Evolutionary conservation across 352 stramenopile species (phyloP).

Genomic region (Phytophthora cryptogea): DNA sequence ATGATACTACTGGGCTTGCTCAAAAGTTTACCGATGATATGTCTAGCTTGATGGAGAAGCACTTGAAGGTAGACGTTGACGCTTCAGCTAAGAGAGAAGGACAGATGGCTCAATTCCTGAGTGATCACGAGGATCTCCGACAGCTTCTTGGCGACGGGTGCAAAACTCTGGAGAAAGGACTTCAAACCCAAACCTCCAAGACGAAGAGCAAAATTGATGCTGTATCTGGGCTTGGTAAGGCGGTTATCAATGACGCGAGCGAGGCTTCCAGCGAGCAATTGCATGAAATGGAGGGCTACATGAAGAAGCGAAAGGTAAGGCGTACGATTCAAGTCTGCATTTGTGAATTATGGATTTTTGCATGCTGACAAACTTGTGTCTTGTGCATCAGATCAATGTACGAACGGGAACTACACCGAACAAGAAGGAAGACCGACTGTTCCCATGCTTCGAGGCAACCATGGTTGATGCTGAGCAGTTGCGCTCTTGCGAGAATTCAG

Average conservation of each 20-base stretch:
- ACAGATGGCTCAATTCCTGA: constrained; percentile 35
- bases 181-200: constrained; percentile 34
- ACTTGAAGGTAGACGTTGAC: constrained; percentile 21
- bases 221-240: constrained; percentile 26
- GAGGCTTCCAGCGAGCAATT: constrained; percentile 37
- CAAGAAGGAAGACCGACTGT: constrained; percentile 40
- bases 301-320: constrained; percentile 59
- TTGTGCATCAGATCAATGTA: constrained; percentile 34
- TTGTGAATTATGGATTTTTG: not conserved
- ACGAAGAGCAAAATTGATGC: constrained; percentile 39
- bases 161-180: constrained; percentile 31
- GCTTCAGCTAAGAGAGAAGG: constrained; percentile 23
- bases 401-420: constrained; percentile 47
- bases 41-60: constrained; percentile 29
- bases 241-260: constrained; percentile 33
- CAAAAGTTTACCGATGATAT: constrained; percentile 21
- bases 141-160: constrained; percentile 30
- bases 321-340: not conserved
- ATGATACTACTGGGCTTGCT: constrained; percentile 11
- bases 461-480: constrained; percentile 24
- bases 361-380: constrained; percentile 1
- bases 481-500: not conserved
- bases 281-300: constrained; percentile 43
- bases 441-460: constrained; percentile 52
- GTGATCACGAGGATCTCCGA: constrained; percentile 34